Evolutionary conservation across 768 basidiomycete genomes (phyloP), one percentile per base, ranked within the genome.

Genomic region (Polyporus arcularius): DNA sequence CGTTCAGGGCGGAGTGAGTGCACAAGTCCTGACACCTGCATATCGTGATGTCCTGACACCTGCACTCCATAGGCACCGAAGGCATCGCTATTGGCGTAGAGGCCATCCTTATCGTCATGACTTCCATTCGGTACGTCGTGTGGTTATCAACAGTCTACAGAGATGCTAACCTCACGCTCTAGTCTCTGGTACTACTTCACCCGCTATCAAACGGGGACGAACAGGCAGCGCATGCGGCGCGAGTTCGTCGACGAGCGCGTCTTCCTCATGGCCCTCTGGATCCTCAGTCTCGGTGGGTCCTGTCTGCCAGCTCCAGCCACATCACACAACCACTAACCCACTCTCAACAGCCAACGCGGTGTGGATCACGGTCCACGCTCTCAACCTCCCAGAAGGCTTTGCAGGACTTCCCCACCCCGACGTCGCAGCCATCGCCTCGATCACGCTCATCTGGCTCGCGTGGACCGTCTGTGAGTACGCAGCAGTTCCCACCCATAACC

Each of bases 31-130:
- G n/a, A n/a, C 18, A 21, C 21, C 39, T 14, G 40, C 38, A n/a
- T 26, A 21, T 6, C 18, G 2, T 31, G 3, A 3, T 11, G 8
- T 28, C 9, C 49, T 52, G 11, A 43, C 4, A 9, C 11, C 7
- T 32, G 5, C 0, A 26, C 5, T 4, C 4, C 47, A 55, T 48
- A 45, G 52, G 38, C 26, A 57, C 52, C 40, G 61, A 62, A 18
- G 61, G 45, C 26, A 55, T 62, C 15, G 56, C 61, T 4, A 39
- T 62, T 31, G 57, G 61, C 15, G 47, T 62, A 18, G 55, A 62
- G 45, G 48, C 12, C 18, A 56, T 55, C 40, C 53, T 58, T 3
- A 43, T 58, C 8, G 4, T 62, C 21, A 49, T 61, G 35, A 12
- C 56, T 18, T 18, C 55, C 38, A 56, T 56, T 18, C 55, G 60